Evolutionary conservation across 2,329 filamentous ascomycete species (phyloP).

Genomic region (Lecanicillium sp.): DNA sequence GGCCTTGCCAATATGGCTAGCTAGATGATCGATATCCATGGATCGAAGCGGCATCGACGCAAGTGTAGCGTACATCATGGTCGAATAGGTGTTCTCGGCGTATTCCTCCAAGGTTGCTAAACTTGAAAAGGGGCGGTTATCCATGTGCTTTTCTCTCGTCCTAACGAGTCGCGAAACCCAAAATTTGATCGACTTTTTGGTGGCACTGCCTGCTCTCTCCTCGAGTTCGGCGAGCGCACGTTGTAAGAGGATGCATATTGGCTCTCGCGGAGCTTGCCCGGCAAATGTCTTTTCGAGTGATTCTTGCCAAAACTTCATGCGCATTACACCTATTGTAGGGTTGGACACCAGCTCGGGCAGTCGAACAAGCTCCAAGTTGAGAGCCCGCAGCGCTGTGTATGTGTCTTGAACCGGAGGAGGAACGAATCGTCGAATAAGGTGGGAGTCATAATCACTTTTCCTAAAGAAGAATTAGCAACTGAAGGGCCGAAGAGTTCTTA

Average conservation of each 20-base stretch:
- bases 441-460: conserved; percentile 82
- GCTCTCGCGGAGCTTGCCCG: conserved; percentile 76
- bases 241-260: conserved; percentile 77
- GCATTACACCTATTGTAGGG: conserved; percentile 76
- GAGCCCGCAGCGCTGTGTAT: conserved; percentile 81
- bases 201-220: conserved; percentile 29
- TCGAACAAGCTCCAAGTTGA: conserved; percentile 86
- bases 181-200: conserved; percentile 50
- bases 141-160: conserved; percentile 73
- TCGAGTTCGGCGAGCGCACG: conserved; percentile 59
- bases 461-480: conserved; percentile 33
- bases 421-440: conserved; percentile 78
- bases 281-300: conserved; percentile 70
- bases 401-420: conserved; percentile 66
- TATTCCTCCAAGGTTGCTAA: conserved; percentile 74
- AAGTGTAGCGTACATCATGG: conserved; percentile 79
- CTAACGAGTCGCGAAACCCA: conserved; percentile 72
- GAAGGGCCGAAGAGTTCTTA: too few relatives aligned
- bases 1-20: conserved; percentile 91
- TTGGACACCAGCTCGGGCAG: conserved; percentile 87
- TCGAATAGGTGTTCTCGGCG: conserved; percentile 91
- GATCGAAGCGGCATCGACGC: conserved; percentile 72
- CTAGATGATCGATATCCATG: conserved; percentile 82
- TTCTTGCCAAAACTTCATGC: conserved; percentile 93
- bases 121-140: conserved; percentile 71